Evolutionary conservation across 352 stramenopile species (phyloP).

Genomic region (Peronospora destructor): DNA sequence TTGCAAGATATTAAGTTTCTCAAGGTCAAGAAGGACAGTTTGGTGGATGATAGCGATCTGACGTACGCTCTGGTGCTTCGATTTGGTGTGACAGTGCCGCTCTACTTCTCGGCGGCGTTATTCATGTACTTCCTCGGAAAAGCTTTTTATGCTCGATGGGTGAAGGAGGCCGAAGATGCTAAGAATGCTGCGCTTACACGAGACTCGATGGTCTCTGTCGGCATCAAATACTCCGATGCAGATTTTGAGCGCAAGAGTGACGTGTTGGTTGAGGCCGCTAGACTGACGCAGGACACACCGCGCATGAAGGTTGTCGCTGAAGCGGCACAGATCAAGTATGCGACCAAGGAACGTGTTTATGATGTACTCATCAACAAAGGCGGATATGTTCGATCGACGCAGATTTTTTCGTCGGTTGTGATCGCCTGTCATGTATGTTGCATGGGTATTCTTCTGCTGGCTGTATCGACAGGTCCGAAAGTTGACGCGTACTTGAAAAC

Average conservation of each 20-base stretch:
- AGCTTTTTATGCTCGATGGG: constrained; percentile 64
- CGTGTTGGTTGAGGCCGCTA: constrained; percentile 3
- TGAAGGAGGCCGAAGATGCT: constrained; percentile 54
- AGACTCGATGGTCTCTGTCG: constrained; percentile 29
- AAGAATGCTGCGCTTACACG: constrained; percentile 47
- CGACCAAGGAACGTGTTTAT: constrained; percentile 44
- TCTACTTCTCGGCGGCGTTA: constrained; percentile 56
- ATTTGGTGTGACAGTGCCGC: constrained; percentile 64
- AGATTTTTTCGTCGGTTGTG: constrained; percentile 67
- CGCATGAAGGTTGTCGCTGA: constrained; percentile 48
- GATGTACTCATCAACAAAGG: constrained; percentile 64
- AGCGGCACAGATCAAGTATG: constrained; percentile 37
- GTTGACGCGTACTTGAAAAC: constrained; percentile 22
- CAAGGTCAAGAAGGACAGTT: constrained; percentile 44
- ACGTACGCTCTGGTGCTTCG: constrained; percentile 54
- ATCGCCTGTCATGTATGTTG: constrained; percentile 62
- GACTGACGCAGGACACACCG: constrained; percentile 11
- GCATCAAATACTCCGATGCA: constrained; percentile 12
- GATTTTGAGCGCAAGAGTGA: constrained; percentile 16
- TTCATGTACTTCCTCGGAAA: constrained; percentile 79
- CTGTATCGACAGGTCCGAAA: constrained; percentile 43
- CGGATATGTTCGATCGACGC: constrained; percentile 71
- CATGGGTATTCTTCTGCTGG: constrained; percentile 66
- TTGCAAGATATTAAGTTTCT: constrained; percentile 80
- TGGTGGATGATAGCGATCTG: constrained; percentile 48